Evolutionary conservation across 371 early-diverging fungal species (phyloP), one percentile per base, ranked within the genome.

Genomic region (Mucor racemosus): DNA sequence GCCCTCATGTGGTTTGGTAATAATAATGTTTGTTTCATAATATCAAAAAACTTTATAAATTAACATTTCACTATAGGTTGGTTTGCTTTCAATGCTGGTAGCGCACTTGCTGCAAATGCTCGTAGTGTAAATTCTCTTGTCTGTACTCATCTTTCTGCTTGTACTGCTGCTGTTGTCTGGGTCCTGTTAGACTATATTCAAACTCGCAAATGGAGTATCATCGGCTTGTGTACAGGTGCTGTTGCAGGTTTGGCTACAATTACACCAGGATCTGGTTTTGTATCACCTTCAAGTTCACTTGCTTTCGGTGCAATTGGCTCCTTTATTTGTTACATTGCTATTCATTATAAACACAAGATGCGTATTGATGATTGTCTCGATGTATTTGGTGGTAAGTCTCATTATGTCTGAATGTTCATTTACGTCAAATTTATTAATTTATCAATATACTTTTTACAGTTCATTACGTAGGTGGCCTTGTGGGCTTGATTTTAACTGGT

Each of bases 211-310:
- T 79, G 89, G 66, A 90, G 93, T 10, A 86, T 88, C 63, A 85
- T 95, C 21, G 94, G 93, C 15, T 87, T 92, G 65, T 94, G 94
- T 81, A 88, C 91, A 1, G 95, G 95, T 35, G 94, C 91, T 4
- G 89, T 93, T 7, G 89, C 90, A 13, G 95, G 92, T 15, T 78
- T 94, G 40, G 94, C 91, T 7, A 89, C 86, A 14, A 86, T 93
- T 66, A 94, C 95, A 7, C 95, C 95, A 0, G 91, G 86, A 0
- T 85, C 89, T 46, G 92, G 92, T n/a, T 90, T 81, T 60, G 91
- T 93, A 15, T 79, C 84, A 13, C 88, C 91, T 11, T 85, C 88
- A 73, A 85, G 89, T 14, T 81, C 91, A 7, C 71, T 93, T 39
- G 82, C 90, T 8, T 87, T 92, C 77, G 94, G 94, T 35, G 59